Evolutionary conservation across 2,329 filamentous ascomycete genomes (phyloP).

Genomic region (Exutisphaerella laricina): DNA sequence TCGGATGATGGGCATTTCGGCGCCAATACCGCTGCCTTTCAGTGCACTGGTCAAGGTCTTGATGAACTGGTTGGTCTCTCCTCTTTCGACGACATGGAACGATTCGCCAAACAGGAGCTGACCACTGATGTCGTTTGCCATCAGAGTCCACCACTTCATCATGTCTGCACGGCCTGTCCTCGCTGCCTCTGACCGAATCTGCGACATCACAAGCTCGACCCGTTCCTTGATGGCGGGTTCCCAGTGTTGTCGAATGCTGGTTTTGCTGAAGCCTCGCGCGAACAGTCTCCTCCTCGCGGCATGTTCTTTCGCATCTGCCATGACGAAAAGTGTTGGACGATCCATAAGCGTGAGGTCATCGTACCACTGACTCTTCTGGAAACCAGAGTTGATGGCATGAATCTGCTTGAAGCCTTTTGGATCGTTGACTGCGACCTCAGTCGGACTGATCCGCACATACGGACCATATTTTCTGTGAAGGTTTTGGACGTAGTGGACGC

Average conservation of each 20-base stretch:
- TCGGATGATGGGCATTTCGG: constrained; percentile 30
- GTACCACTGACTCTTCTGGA: constrained; percentile 31
- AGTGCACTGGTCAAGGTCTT: constrained; percentile 27
- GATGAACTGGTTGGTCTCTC: constrained; percentile 32
- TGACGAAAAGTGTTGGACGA: constrained; percentile 34
- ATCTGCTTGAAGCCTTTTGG: constrained; percentile 28
- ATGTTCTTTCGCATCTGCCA: constrained; percentile 35
- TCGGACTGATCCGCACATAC: constrained; percentile 28
- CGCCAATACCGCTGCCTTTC: constrained; percentile 30
- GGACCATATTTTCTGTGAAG: constrained; percentile 34
- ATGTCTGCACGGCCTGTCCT: constrained; percentile 35
- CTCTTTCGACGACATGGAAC: constrained; percentile 37
- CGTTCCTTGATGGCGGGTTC: constrained; percentile 33
- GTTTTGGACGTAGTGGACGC: constrained; percentile 37
- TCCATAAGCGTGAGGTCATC: constrained; percentile 14
- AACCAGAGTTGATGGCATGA: constrained; percentile 26
- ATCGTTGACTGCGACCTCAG: constrained; percentile 29
- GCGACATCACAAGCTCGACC: constrained; percentile 30
- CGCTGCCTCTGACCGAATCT: constrained; percentile 28
- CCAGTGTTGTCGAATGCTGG: constrained; percentile 34
- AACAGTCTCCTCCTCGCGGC: constrained; percentile 35
- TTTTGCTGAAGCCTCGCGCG: constrained; percentile 34
- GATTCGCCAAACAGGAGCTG: constrained; percentile 38
- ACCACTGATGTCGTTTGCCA: constrained; percentile 37
- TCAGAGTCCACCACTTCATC: constrained; percentile 39